Conservation (phyloP, 75 land plant genomes). For the Cunninghamia lanceolata region DNA sequence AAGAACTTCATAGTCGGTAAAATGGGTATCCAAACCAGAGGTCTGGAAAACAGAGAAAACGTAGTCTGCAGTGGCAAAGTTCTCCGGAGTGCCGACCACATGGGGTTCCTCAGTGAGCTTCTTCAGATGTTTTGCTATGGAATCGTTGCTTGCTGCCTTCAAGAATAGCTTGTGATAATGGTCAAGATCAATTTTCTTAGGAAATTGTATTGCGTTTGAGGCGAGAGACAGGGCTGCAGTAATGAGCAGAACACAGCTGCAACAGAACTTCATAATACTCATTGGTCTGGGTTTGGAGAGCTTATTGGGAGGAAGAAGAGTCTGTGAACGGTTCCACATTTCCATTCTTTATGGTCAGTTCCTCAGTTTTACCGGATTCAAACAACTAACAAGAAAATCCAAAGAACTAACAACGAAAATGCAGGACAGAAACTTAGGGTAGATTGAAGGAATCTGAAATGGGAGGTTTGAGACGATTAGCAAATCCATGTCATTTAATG, state of each 20-base stretch:
- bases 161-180: conserved; percentile 21
- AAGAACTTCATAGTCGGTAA: conserved; percentile 35
- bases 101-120: conserved; percentile 63
- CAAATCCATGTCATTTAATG: no score
- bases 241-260: not conserved
- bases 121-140: conserved; percentile 52
- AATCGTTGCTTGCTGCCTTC: conserved; percentile 34
- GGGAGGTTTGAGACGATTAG: no score
- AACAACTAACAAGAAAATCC: no score
- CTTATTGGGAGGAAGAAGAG: not conserved
- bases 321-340: not conserved
- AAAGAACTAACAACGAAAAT: no score
- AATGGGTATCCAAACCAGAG: conserved; percentile 38
- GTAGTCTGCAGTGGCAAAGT: conserved; percentile 36
- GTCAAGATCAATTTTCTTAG: not conserved
- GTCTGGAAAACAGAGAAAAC: conserved; percentile 35
- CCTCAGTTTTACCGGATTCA: no score
- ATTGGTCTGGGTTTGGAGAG: not conserved
- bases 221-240: not conserved
- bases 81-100: conserved; percentile 64
- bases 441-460: no score
- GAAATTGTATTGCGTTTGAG: not conserved
- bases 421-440: no score
- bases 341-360: not conserved
- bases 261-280: not conserved